Base-by-base conservation (phyloP, 441 rosid genomes). In the Metrosideros polymorpha region DNA sequence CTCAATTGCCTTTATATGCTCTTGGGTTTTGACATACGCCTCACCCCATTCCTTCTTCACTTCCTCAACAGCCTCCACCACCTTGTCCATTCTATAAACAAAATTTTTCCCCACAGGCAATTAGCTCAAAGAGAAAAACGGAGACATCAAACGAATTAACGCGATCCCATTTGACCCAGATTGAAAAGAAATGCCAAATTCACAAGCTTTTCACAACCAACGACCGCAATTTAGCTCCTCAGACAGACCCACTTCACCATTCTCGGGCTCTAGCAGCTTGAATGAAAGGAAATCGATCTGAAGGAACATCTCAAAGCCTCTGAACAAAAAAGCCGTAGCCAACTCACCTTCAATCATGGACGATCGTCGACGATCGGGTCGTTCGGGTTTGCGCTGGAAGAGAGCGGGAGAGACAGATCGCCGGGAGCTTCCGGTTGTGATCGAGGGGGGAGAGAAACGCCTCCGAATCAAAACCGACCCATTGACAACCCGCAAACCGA, bases 41-140 rank as follows among this genome's bases (percentile, higher is more conserved):
- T 96, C 96, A 3, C 92, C 94, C 99, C 99, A 95, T 85, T 96
- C 97, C 87, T 94, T 94, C 94, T 95, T 97, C 83, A 91, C 92
- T 89, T 92, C 95, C 94, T 94, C 95, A 86, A 96, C 97, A 85
- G 94, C 95, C 83, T 94, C 95, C 82, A 88, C 96, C 22, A 95
- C 96, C 92, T 93, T 90, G 85, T 95, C 99, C 98, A 97, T 97
- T 32, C 79, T 66, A 66, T 1, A 2, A 66, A 35, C n/a, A 66
- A 66, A n/a, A n/a, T n/a, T 19, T 66, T 0, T 22, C 3, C 4
- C 77, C 27, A 1, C 15, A 19, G 45, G 35, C 5, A 66, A 66
- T 66, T 42, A 35, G 47, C 47, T 66, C 45, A 35, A 66, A 35
- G 9, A 1, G n/a, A 35, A 66, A 66, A 66, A 66, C 4, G n/a